Conservation (phyloP, 2,329 filamentous ascomycete genomes). For the Neofusicoccum parvum region DNA sequence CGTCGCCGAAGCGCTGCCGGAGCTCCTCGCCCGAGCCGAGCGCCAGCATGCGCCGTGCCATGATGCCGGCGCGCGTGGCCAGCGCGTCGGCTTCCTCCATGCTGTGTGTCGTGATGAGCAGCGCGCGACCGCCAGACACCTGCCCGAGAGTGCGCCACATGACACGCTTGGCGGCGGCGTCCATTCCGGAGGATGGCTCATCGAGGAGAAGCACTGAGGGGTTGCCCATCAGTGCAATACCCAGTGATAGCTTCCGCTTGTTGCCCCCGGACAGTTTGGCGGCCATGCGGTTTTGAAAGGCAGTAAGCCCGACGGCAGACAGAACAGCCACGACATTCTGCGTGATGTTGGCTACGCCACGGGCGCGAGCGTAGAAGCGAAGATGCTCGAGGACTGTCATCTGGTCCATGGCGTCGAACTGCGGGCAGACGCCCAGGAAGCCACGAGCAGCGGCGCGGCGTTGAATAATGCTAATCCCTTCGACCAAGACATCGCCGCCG, state of each 20-base stretch:
- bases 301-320: conserved; percentile 74
- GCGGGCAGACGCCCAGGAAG: conserved; percentile 88
- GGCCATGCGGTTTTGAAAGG: conserved; percentile 74
- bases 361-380: conserved; percentile 80
- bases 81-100: conserved; percentile 96
- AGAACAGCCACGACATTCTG: conserved; percentile 79
- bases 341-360: conserved; percentile 73
- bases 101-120: conserved; percentile 87
- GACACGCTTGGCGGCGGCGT: conserved; percentile 84
- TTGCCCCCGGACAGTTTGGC: conserved; percentile 84
- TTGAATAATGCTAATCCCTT: conserved; percentile 73
- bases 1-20: conserved; percentile 73
- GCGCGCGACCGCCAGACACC: conserved; percentile 69
- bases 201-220: conserved; percentile 85
- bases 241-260: conserved; percentile 87
- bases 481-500: conserved; percentile 79
- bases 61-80: conserved; percentile 80
- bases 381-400: conserved; percentile 91
- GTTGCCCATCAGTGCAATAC: conserved; percentile 91
- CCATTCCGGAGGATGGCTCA: conserved; percentile 85
- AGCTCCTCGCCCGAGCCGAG: conserved; percentile 75
- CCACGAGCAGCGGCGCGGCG: conserved; percentile 72
- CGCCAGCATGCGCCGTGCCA: conserved; percentile 83
- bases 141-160: conserved; percentile 87
- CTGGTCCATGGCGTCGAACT: conserved; percentile 73